A percentile compares a stretch with the other conserved stretches of the same genome.
Evolutionary conservation across 495 filamentous ascomycete genomes (phyloP).

Genomic region (Geoglossum glabrum): DNA sequence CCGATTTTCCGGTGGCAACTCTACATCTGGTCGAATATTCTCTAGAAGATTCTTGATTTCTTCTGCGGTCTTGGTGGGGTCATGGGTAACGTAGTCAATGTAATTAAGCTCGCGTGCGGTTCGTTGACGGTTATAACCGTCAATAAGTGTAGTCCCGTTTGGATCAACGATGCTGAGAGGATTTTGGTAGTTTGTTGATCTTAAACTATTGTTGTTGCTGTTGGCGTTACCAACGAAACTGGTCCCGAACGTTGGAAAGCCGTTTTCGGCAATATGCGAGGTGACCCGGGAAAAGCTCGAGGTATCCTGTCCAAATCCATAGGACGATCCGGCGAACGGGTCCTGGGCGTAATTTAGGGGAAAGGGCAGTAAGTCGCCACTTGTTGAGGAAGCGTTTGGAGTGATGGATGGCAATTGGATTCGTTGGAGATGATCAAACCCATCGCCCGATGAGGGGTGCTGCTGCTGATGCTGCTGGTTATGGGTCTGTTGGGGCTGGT

Average conservation of each 20-base stretch:
- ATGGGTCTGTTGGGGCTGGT: not conserved
- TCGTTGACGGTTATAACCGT: not conserved
- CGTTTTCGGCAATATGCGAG: not conserved
- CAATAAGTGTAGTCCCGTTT: not conserved
- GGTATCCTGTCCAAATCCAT: not conserved
- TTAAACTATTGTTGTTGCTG: not conserved
- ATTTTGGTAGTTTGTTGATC: not conserved
- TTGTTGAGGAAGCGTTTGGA: not conserved
- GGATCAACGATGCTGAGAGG: not conserved
- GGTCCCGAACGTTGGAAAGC: not conserved
- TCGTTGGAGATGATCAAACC: not conserved
- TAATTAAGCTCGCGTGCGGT: constrained; percentile 5
- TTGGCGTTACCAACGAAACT: no score
- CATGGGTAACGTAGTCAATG: constrained; percentile 19
- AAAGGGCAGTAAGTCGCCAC: not conserved
- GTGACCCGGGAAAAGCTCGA: not conserved
- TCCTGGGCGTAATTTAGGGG: not conserved
- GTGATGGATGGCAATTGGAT: not conserved
- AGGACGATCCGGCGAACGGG: not conserved
- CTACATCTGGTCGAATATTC: constrained; percentile 55
- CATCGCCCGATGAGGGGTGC: not conserved
- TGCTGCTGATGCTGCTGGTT: no score
- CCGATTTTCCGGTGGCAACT: constrained; percentile 40
- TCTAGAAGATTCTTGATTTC: constrained; percentile 49
- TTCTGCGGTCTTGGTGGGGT: constrained; percentile 36